Evolutionary conservation across 495 filamentous ascomycete species (phyloP).

Genomic region (Podospora pseudopauciseta): DNA sequence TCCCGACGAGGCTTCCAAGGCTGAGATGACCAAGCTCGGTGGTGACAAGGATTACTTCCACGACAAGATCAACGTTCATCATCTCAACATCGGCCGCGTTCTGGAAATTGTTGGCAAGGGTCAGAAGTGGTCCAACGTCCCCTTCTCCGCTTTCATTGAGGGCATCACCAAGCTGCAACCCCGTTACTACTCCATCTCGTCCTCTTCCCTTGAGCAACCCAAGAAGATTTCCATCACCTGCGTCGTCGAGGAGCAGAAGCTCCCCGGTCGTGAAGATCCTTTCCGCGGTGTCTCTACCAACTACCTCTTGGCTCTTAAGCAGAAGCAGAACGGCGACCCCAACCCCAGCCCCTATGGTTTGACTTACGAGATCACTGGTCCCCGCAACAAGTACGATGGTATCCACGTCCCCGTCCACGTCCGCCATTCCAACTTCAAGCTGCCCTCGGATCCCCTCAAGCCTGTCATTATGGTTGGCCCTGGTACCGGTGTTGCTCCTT

Average conservation of each 20-base stretch:
- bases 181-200: constrained; percentile 99
- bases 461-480: constrained; percentile 95
- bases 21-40: constrained; percentile 83
- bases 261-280: constrained; percentile 74
- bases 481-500: constrained; percentile 94
- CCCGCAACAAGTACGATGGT: constrained; percentile 95
- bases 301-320: constrained; percentile 91
- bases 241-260: constrained; percentile 77
- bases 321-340: constrained; percentile 92
- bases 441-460: constrained; percentile 90
- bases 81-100: constrained; percentile 86
- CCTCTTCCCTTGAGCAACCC: constrained; percentile 89
- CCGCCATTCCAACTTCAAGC: constrained; percentile 98
- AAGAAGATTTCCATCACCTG: constrained; percentile 92
- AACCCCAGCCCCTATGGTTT: constrained; percentile 81
- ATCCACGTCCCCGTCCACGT: constrained; percentile 94
- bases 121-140: constrained; percentile 74
- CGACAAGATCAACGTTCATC: constrained; percentile 73
- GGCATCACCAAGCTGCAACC: constrained; percentile 92
- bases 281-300: constrained; percentile 96
- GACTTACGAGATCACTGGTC: constrained; percentile 84
- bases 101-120: constrained; percentile 68
- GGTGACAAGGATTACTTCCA: constrained; percentile 96
- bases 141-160: constrained; percentile 94
- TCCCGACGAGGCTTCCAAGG: constrained; percentile 76